Conservation (phyloP, 2,329 filamentous ascomycete genomes). For the Teratosphaeria epicoccoides region DNA sequence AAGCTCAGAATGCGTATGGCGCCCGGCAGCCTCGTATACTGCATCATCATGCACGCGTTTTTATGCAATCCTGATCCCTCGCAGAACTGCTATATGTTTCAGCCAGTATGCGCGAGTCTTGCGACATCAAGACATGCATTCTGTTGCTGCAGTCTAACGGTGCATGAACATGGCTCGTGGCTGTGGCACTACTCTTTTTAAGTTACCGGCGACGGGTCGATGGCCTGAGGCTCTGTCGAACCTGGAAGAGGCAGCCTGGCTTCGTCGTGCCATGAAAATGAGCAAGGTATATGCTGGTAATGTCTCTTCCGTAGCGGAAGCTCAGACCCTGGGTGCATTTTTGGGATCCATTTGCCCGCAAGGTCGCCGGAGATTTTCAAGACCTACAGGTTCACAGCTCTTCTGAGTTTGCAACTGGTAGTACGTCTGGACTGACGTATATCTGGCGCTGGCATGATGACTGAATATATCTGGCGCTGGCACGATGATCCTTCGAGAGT, state of each 20-base stretch:
- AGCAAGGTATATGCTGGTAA: neutral
- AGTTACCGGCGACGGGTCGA: too few species aligned
- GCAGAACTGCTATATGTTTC: neutral
- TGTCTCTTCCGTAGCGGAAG: neutral
- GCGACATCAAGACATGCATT: neutral
- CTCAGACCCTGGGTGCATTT: neutral
- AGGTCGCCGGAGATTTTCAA: too few species aligned
- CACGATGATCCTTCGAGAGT: neutral
- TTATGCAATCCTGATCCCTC: neutral
- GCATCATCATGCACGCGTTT: neutral
- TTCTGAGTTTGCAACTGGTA: neutral
- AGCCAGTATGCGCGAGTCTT: neutral
- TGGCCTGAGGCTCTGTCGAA: too few species aligned
- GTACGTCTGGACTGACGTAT: too few species aligned
- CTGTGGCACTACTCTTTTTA: too few species aligned
- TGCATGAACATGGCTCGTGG: too few species aligned
- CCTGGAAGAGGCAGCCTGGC: too few species aligned
- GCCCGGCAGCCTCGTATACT: too few species aligned
- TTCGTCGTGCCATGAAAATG: too few species aligned
- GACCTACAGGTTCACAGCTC: neutral
- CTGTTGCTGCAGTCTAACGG: too few species aligned
- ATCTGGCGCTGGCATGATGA: neutral
- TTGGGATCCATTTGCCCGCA: neutral
- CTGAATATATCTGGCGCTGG: neutral
- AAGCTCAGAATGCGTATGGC: too few species aligned